Base-by-base conservation (phyloP, 768 basidiomycete species). In the Rhizopogon vinicolor region DNA sequence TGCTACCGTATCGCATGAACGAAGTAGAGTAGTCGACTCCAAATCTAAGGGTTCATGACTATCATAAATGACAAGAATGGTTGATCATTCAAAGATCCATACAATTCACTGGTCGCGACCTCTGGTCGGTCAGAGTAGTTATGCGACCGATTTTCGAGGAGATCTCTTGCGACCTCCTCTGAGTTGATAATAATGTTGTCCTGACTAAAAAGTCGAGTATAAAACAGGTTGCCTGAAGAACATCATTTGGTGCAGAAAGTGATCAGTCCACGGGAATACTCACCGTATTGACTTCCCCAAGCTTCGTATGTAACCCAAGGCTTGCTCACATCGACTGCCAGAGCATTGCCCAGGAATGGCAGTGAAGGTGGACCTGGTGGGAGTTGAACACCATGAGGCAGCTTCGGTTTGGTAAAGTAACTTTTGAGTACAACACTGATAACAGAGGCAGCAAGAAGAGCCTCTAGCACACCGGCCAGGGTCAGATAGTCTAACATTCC, bases 111-210 rank as follows among this genome's bases (percentile, higher is more conserved):
- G 13, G 51, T 60, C 2, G 44, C 41, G 22, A 53, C 22, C 22
- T 18, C 46, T 22, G 52, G 41, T 44, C 59, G 45, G 42, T 60
- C 59, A 19, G 59, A 60, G 43, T 58, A 58, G 16, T 54, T 60
- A 7, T 45, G 46, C 5, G 59, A 60, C 40, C 57, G 59, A 10
- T 54, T 25, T 14, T 58, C 52, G 10, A 60, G 52, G 7, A 60
- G 52, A 7, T 50, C 57, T 22, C 52, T 49, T 28, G 59, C 59
- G 9, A 53, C 39, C n/a, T 60, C 44, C 41, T 58, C 59, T 16
- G 59, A 60, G 25, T 60, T 60, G n/a, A 60, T 37, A 7, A 60
- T 46, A 33, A 60, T 51, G 40, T 58, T 58, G 10, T 48, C 45
- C 13, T 58, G 57, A n/a, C 43, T 44, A 19, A 58, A 54, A 1